Evolutionary conservation across 371 early-diverging fungal species (phyloP), one percentile per base, ranked within the genome.

Genomic region (Apophysomyces elegans): DNA sequence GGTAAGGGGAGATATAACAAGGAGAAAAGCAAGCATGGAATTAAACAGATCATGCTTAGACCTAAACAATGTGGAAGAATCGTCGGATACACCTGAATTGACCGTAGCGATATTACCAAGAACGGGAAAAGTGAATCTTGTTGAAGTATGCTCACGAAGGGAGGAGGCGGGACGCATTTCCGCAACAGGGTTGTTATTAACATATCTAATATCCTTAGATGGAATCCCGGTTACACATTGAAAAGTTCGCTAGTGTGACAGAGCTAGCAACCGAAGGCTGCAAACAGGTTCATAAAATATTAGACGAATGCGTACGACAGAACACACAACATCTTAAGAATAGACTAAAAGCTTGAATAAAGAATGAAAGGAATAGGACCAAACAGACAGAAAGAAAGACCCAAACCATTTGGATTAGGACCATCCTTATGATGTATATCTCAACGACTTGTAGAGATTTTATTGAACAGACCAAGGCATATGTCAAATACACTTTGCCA

Each of bases 101-200:
- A 97, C 98, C 3, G 85, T 97, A 5, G 98, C 95, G 2, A 73
- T 95, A 61, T 70, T 95, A 64, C 95, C 97, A 14, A 84, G 92
- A 72, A 88, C 85, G 5, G 90, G 92, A 57, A 92, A 94, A 74
- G 86, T 97, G 39, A 90, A 92, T 36, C 71, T 94, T 62, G 69
- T 90, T 35, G 88, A 88, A 78, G 86, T 84, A 77, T 7, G 7
- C 36, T 50, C 16, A 58, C 38, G 14, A 32, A 36, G 32, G 32
- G 32, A 26, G 32, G 32, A 26, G 32, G 2, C 32, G 32, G 32
- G 32, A 2, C 32, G 32, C 32, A 26, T 26, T 26, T 26, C 32
- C 2, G 32, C 32, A 26, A 26, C 32, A 26, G 32, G 32, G 32
- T 26, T 26, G 32, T 26, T 26, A 26, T 26, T 26, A 26, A 26